Percentiles rank a stretch among this genome's conserved stretches.
Conservation (phyloP, 805 yeast species). For the Helenozyma rhizophorensis region DNA sequence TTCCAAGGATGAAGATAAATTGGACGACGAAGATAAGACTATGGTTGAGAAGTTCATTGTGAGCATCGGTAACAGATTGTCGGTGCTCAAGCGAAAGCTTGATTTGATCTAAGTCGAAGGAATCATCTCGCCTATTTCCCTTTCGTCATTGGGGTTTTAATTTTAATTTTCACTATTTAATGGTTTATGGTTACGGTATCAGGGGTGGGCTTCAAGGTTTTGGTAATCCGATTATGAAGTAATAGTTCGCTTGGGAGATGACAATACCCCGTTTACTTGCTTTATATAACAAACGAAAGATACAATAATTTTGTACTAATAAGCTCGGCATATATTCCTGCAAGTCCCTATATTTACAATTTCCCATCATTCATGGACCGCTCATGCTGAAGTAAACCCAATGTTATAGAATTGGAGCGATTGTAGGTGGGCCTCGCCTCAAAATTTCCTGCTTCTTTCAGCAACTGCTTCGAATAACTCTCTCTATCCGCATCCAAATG, state of each 20-base stretch:
- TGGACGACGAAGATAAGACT: constrained; percentile 69
- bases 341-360: too few species aligned
- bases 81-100: constrained; percentile 60
- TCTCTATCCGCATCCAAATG: constrained; percentile 36
- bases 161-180: constrained; percentile 3
- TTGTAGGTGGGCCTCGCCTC: constrained; percentile 24
- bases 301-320: background rate
- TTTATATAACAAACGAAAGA: background rate
- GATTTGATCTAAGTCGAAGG: constrained; percentile 16
- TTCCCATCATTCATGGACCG: constrained; percentile 1
- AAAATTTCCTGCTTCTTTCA: constrained; percentile 8
- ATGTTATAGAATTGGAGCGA: constrained; percentile 38
- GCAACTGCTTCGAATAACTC: constrained; percentile 16
- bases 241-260: too few species aligned
- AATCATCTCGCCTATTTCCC: constrained; percentile 3
- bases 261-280: too few species aligned
- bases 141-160: constrained; percentile 2
- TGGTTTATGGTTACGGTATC: constrained; percentile 3
- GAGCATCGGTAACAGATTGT: constrained; percentile 76
- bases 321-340: background rate
- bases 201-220: constrained; percentile 7
- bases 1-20: constrained; percentile 29
- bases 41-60: constrained; percentile 78
- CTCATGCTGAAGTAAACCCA: constrained; percentile 34
- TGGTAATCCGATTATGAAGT: constrained; percentile 1